A percentile compares a stretch with the other conserved stretches of the same genome.
These are phyloP conservation scores for Botryosphaeria dothidea DNA, from an alignment of 2,329 filamentous ascomycete species.

Conservation along the genomic window DNA sequence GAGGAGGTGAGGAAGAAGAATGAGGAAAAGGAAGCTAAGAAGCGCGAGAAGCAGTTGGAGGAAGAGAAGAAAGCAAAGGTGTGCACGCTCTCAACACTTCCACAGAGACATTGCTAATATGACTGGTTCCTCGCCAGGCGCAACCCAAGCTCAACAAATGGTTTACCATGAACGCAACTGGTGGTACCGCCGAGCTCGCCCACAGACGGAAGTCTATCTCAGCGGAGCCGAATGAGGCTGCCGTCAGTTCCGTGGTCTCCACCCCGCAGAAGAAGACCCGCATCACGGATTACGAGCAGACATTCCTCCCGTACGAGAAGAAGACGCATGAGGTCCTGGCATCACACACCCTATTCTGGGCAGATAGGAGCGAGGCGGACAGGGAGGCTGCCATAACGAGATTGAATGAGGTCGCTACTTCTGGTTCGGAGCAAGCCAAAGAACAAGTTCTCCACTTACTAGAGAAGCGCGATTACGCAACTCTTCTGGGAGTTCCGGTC, in stretches of 20 bases:
- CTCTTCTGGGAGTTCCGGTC: background rate
- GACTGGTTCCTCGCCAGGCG: slow-evolving; percentile 34
- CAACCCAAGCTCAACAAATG: slow-evolving; percentile 47
- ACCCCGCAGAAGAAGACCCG: slow-evolving; percentile 27
- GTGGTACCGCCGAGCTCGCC: background rate
- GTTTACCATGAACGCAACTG: slow-evolving; percentile 40
- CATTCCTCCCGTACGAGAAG: slow-evolving; percentile 80
- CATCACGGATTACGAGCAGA: slow-evolving; percentile 53
- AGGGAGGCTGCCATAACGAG: slow-evolving; percentile 30
- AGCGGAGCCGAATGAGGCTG: slow-evolving; percentile 26
- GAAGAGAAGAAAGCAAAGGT: slow-evolving; percentile 43
- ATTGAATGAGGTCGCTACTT: slow-evolving; percentile 28
- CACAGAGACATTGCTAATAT: background rate
- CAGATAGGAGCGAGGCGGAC: slow-evolving; percentile 27
- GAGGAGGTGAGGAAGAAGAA: slow-evolving; percentile 28
- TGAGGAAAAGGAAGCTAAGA: slow-evolving; percentile 43
- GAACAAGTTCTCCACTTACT: background rate
- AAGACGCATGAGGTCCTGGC: slow-evolving; percentile 74
- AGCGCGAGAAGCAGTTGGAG: slow-evolving; percentile 50
- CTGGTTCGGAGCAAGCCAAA: background rate
- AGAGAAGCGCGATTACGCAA: background rate
- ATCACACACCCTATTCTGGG: slow-evolving; percentile 42
- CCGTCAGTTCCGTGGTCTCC: background rate
- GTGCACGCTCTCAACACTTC: slow-evolving; percentile 29
- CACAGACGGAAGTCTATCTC: slow-evolving; percentile 25